A percentile compares a stretch with the other conserved stretches of the same genome.
Evolutionary conservation across 805 yeast species (phyloP).

Genomic region (Groenewaldozyma salmanticensis): DNA sequence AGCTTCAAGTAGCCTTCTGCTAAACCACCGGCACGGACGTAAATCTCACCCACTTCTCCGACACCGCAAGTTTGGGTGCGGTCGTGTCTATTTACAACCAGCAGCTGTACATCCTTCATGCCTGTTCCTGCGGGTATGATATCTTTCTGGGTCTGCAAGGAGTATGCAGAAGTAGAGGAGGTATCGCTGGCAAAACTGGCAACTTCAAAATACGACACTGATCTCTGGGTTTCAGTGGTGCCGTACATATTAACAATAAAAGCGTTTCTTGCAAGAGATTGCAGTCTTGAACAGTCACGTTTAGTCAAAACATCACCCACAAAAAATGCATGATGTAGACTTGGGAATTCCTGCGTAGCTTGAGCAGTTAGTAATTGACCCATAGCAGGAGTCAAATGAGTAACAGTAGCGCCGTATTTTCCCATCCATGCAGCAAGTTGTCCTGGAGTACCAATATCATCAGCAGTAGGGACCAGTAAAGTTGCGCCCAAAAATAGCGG

Average conservation of each 20-base stretch:
- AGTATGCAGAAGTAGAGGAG: constrained; percentile 39
- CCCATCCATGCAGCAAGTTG: constrained; percentile 96
- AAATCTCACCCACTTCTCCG: constrained; percentile 98
- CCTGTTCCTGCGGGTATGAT: constrained; percentile 98
- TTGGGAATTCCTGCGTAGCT: constrained; percentile 78
- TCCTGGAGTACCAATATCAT: constrained; percentile 98
- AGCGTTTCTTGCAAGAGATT: constrained; percentile 83
- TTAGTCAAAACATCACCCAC: constrained; percentile 97
- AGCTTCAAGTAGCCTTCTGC: constrained; percentile 93
- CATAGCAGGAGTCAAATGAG: constrained; percentile 99
- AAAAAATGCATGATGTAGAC: constrained; percentile 90
- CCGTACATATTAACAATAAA: constrained; percentile 96
- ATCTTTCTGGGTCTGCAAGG: constrained; percentile 78
- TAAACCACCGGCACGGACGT: constrained; percentile 95
- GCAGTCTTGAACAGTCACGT: constrained; percentile 91
- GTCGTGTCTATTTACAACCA: constrained; percentile 88
- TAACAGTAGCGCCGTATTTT: constrained; percentile 81
- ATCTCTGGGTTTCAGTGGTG: constrained; percentile 97
- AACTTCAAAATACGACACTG: constrained; percentile 90
- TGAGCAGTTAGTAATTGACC: constrained; percentile 95
- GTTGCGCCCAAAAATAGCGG: constrained; percentile 95
- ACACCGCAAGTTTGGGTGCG: constrained; percentile 89
- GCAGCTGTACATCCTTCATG: constrained; percentile 87
- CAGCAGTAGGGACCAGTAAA: constrained; percentile 85
- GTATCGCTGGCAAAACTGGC: constrained; percentile 54